phyloP scores from a whole-genome alignment of 208 protist species.

The Wallacemonas sp. region DNA sequence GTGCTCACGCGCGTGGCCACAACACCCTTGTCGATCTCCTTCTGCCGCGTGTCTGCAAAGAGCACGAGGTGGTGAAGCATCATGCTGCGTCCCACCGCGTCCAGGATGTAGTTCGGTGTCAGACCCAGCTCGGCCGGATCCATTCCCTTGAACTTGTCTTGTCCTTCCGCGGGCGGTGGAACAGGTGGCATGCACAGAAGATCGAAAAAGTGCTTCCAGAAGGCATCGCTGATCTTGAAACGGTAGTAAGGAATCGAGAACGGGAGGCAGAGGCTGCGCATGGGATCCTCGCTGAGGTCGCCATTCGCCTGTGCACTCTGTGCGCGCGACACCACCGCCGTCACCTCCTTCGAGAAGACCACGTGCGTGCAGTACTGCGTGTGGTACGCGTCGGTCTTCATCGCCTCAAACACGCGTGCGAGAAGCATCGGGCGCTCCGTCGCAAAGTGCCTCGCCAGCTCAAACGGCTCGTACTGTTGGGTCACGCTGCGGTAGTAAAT shows the following conservation, averaged over 20 bases:
- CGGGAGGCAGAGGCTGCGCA: slow-evolving; percentile 71
- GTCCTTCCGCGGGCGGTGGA: slow-evolving; percentile 32
- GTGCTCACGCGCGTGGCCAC: slow-evolving; percentile 40
- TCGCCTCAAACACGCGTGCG: slow-evolving; percentile 57
- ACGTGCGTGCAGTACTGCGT: slow-evolving; percentile 65
- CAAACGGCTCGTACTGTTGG: slow-evolving; percentile 58
- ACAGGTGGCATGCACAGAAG: slow-evolving; percentile 80
- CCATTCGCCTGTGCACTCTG: slow-evolving; percentile 62
- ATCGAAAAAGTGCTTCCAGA: slow-evolving; percentile 76
- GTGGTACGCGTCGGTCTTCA: slow-evolving; percentile 48
- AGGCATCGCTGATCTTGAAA: slow-evolving; percentile 56
- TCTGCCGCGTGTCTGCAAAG: slow-evolving; percentile 58
- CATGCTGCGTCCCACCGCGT: slow-evolving; percentile 84
- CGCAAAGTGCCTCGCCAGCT: slow-evolving; percentile 43
- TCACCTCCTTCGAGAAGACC: slow-evolving; percentile 81
- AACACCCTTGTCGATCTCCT: slow-evolving; percentile 61
- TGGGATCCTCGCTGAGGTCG: slow-evolving; percentile 74
- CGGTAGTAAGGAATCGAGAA: slow-evolving; percentile 75
- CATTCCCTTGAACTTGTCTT: slow-evolving; percentile 19
- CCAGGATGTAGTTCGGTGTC: slow-evolving; percentile 74
- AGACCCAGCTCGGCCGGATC: slow-evolving; percentile 56
- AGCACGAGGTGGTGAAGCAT: slow-evolving; percentile 80
- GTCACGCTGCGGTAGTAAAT: slow-evolving; percentile 73
- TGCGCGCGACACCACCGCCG: slow-evolving; percentile 65
- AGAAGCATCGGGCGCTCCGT: slow-evolving; percentile 62